These are phyloP conservation scores for Pseudodiploospora longispora DNA, from an alignment of 2,329 filamentous ascomycete species.

Conservation along the genomic window DNA sequence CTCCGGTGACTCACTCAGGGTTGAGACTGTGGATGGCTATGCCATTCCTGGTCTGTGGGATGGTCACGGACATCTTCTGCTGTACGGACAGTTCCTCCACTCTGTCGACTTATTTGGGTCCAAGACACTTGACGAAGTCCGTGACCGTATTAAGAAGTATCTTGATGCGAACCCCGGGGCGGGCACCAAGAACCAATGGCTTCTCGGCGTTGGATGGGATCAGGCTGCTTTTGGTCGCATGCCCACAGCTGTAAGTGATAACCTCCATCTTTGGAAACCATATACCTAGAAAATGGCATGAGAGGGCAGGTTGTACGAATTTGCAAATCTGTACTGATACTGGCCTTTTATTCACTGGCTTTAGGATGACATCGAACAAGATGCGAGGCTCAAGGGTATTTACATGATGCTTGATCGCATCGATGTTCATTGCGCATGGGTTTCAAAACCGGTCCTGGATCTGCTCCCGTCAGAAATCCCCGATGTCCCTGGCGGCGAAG, in stretches of 20 bases:
- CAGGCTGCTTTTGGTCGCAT: conserved; percentile 56
- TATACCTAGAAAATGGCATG: too few species aligned
- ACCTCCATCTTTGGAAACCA: background rate
- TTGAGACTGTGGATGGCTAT: conserved; percentile 32
- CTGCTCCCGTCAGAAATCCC: conserved; percentile 47
- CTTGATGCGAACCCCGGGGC: conserved; percentile 38
- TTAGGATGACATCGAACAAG: conserved; percentile 46
- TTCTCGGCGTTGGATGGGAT: conserved; percentile 63
- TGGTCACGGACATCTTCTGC: conserved; percentile 58
- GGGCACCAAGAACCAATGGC: conserved; percentile 50
- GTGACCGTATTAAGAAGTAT: conserved; percentile 43
- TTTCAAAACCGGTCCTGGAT: conserved; percentile 54
- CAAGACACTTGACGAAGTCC: conserved; percentile 46
- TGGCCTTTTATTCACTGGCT: too few species aligned
- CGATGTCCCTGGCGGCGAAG: conserved; percentile 55
- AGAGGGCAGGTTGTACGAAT: too few species aligned
- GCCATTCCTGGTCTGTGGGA: conserved; percentile 64
- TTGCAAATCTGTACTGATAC: too few species aligned
- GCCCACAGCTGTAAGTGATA: conserved; percentile 51
- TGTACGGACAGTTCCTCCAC: conserved; percentile 60
- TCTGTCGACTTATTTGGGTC: conserved; percentile 57
- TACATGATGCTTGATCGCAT: conserved; percentile 64
- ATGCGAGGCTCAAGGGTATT: conserved; percentile 41
- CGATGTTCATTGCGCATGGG: conserved; percentile 64
- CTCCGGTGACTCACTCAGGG: conserved; percentile 16